Base-by-base conservation (phyloP, 495 filamentous ascomycete species). In the Neurospora discreta region DNA sequence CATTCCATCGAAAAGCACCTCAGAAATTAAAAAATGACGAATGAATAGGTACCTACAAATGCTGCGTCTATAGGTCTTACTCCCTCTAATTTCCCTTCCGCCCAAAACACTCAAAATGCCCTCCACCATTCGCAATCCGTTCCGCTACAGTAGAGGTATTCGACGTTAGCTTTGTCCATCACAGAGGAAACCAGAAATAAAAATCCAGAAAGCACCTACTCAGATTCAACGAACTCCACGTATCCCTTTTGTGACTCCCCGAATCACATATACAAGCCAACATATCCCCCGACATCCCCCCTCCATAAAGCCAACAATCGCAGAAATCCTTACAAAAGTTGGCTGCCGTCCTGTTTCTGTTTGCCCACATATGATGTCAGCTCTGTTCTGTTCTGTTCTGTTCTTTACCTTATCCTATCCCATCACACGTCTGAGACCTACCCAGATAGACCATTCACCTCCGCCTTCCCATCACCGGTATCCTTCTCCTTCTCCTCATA, bases 161-260 rank as follows among this genome's bases (percentile, higher is more conserved):
- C n/a, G n/a, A n/a, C n/a, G 5, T 65, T 3, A 65, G 52, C 15
- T 58, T 7, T 0, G 3, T 5, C 15, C 15, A 65, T 33, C 26
- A 8, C 13, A 3, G 3, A 4, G 30, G 30, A 1, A 1, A 8
- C n/a, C n/a, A n/a, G n/a, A 0, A 33, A 1, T 38, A 0, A 1
- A 5, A 30, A 60, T 5, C 1, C 2, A 30, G 30, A 33, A 1
- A 33, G 2, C 30, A 33, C 52, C 18, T 65, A 65, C 52, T 65
- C 52, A 65, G 18, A 18, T 65, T 65, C 52, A 65, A 33, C 52
- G 52, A 30, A 65, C 23, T 26, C 52, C 23, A 65, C 26, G 6
- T 65, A 33, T 9, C 15, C 26, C 52, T 33, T 15, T 18, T 65
- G 18, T 65, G 26, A 0, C 1, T 0, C 0, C 52, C 52, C 26